phyloP scores from a whole-genome alignment of 441 rosid genomes.

The Corymbia calophylla region DNA sequence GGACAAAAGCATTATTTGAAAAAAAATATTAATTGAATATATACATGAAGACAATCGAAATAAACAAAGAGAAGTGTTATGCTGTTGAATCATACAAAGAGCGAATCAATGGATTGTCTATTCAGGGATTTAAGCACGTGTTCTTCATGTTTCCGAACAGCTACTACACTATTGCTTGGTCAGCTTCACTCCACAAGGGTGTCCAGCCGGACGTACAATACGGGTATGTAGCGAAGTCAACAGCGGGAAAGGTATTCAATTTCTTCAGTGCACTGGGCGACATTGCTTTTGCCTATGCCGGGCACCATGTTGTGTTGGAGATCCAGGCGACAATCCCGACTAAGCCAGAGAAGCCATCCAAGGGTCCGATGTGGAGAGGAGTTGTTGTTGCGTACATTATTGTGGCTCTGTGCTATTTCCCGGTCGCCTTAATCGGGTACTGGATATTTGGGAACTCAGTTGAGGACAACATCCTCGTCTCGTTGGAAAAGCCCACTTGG shows the following conservation, averaged over 20 bases:
- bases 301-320: conserved; percentile 58
- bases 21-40: no score
- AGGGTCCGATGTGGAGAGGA: conserved; percentile 65
- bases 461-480: conserved; percentile 38
- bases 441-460: conserved; percentile 37
- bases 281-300: conserved; percentile 56
- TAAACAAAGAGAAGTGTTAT: no score
- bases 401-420: conserved; percentile 58
- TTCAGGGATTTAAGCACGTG: no score
- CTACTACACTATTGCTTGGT: conserved; percentile 57
- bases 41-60: no score
- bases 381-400: conserved; percentile 42
- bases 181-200: conserved; percentile 35
- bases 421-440: conserved; percentile 50
- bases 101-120: no score
- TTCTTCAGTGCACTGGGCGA: conserved; percentile 46
- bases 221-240: conserved; percentile 17
- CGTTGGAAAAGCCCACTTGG: conserved; percentile 48
- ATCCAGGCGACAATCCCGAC: conserved; percentile 69
- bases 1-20: no score
- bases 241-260: conserved; percentile 30
- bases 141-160: conserved; percentile 10
- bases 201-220: conserved; percentile 28
- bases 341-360: conserved; percentile 45
- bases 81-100: no score